Conservation (phyloP, 2,329 filamentous ascomycete genomes). For the Fusarium nelsonii region DNA sequence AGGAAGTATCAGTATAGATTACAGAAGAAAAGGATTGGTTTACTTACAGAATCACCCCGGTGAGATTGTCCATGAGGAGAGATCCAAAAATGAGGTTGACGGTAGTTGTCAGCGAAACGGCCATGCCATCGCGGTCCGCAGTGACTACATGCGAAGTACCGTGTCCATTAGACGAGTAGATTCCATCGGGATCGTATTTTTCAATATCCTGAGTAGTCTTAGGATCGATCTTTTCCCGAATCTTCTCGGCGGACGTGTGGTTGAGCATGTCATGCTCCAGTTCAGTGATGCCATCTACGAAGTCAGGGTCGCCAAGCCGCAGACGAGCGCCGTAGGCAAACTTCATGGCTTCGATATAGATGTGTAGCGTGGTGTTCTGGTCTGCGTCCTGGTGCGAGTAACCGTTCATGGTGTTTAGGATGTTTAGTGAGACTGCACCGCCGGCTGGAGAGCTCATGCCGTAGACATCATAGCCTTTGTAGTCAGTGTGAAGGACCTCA, state of each 20-base stretch:
- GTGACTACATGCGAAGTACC: conserved; percentile 81
- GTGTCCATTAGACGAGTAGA: conserved; percentile 76
- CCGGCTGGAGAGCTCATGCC: conserved; percentile 80
- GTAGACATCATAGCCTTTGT: conserved; percentile 77
- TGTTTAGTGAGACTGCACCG: conserved; percentile 79
- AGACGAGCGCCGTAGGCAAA: conserved; percentile 86
- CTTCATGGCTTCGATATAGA: conserved; percentile 87
- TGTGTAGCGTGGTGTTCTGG: conserved; percentile 79
- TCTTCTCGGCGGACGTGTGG: conserved; percentile 66
- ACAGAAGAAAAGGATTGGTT: conserved; percentile 52
- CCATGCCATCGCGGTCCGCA: conserved; percentile 78
- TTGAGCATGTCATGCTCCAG: conserved; percentile 79
- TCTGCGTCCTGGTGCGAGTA: conserved; percentile 69
- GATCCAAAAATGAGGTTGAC: conserved; percentile 90
- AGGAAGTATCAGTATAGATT: not conserved
- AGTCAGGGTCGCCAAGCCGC: conserved; percentile 86
- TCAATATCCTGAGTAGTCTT: conserved; percentile 76
- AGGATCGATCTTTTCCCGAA: conserved; percentile 78
- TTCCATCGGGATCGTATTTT: conserved; percentile 76
- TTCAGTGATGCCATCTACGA: conserved; percentile 70
- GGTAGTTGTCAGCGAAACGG: conserved; percentile 86
- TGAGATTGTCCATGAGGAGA: conserved; percentile 80
- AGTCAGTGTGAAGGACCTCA: conserved; percentile 72
- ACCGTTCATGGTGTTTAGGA: conserved; percentile 86
- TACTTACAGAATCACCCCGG: conserved; percentile 78